Evolutionary conservation across 805 yeast genomes (phyloP), one percentile per base, ranked within the genome.

Genomic region (Torulaspora microellipsoides): DNA sequence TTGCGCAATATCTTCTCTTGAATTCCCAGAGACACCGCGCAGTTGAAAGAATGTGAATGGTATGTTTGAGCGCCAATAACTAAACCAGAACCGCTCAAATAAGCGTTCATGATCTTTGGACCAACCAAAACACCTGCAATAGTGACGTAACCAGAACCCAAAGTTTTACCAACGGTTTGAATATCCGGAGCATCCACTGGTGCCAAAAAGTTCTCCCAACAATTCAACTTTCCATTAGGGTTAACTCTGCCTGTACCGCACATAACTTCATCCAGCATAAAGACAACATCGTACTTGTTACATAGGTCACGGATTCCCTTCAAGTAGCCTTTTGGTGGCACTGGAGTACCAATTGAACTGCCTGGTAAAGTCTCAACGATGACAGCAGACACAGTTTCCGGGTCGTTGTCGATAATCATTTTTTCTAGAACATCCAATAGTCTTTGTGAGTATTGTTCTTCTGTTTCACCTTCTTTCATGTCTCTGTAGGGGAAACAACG

Each of bases 261-360:
- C 79, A 76, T 75, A 34, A 76, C 76, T 61, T 77, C 81, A 52
- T 77, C 81, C 34, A 75, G 60, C 58, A 72, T 64, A 52, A 77
- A 62, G 35, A 76, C 59, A 34, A 73, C 68, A 33, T 74, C 80
- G 56, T 75, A 76, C 56, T 76, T 76, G 58, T 71, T 70, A 53
- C 79, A 75, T 39, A 77, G 56, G 35, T 62, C 68, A 40, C 73
- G 59, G 37, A 69, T 60, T 11, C 75, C 78, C 45, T 69, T 72
- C 46, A 73, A 62, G 57, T 75, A 75, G 17, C 75, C 75, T 51
- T 67, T 66, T 44, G 73, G 65, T 40, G 76, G 74, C 15, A 71
- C 67, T 12, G 68, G 60, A 38, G 73, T 64, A 38, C 78, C 78
- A 42, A 67, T 55, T n/a, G 77, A 68, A 14, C 74, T 71, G 25